Base-by-base conservation (phyloP, 192 early-diverging fungal species). In the Coemansia sp. region DNA sequence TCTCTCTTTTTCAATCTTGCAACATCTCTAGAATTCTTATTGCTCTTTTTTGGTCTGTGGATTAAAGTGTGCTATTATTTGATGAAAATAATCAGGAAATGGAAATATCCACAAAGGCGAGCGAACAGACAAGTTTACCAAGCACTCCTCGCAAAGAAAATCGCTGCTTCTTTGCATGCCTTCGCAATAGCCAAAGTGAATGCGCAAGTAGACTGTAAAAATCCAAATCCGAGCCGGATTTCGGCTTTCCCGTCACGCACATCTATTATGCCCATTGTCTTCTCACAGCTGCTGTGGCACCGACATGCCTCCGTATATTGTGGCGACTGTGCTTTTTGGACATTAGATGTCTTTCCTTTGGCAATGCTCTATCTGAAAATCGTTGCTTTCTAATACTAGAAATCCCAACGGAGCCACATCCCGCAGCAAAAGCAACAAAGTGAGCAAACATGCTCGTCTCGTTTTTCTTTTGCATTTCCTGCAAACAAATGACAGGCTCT, bases 31-130 rank as follows among this genome's bases (percentile, higher is more conserved):
- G 35, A 40, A 40, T 40, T 40, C n/a, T 10, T 40, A 40, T 16
- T 16, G 35, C 35, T 40, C 23, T 53, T 18, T 54, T 65, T 58
- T 43, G 7, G 24, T 49, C 29, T 53, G 42, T 35, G 24, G 23
- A 18, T 54, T 56, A 14, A 11, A 19, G 19, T 27, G 5, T 48
- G 0, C 29, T 23, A 40, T 48, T 54, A 9, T 46, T 28, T 27
- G 19, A 19, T 44, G 16, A 16, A 21, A 44, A 44, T 31, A 31
- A 31, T 6, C 43, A 44, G 19, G 2, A n/a, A 19, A n/a, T 22
- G 18, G n/a, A 40, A 40, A 5, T 40, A 40, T 40, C 35, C 14
- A 40, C 12, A 35, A 35, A 40, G n/a, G 11, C 35, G n/a, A 16
- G 35, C n/a, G 35, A n/a, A 16, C 35, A n/a, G 35, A n/a, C n/a